A percentile compares a stretch with the other conserved stretches of the same genome.
Conservation (phyloP, 495 filamentous ascomycete genomes). For the Aspergillus olivimuriae region DNA sequence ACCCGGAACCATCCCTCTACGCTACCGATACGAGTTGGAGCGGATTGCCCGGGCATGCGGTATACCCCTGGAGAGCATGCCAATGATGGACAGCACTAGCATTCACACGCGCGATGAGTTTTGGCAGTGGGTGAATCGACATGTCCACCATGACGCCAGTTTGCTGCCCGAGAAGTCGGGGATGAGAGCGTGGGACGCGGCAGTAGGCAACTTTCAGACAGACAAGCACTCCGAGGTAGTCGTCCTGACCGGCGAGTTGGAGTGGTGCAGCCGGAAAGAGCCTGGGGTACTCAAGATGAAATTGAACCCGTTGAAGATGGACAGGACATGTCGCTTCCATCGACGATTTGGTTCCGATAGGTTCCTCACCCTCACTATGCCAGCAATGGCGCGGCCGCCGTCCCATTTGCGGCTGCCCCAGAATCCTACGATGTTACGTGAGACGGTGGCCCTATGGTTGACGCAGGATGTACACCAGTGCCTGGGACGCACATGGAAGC, state of each 20-base stretch:
- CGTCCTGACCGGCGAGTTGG: conserved; percentile 35
- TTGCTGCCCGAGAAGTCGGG: conserved; percentile 34
- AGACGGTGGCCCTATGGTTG: conserved; percentile 38
- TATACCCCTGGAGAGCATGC: conserved; percentile 28
- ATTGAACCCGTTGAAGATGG: conserved; percentile 37
- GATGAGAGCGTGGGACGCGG: conserved; percentile 37
- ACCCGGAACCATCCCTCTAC: conserved; percentile 26
- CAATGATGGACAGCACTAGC: conserved; percentile 17
- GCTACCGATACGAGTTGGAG: conserved; percentile 40
- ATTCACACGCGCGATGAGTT: conserved; percentile 30
- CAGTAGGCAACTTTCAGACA: conserved; percentile 26
- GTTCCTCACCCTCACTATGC: conserved; percentile 38
- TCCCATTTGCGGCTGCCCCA: conserved; percentile 18
- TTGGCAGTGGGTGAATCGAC: conserved; percentile 31
- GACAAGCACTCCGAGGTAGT: conserved; percentile 36
- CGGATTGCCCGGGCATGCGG: conserved; percentile 32
- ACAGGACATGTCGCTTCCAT: conserved; percentile 41
- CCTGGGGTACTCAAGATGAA: conserved; percentile 35
- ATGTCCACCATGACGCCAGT: conserved; percentile 23
- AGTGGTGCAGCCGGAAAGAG: conserved; percentile 30
- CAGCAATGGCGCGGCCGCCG: conserved; percentile 31
- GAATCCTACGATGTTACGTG: conserved; percentile 23
- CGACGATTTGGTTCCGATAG: conserved; percentile 44
- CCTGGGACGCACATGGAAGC: conserved; percentile 40
- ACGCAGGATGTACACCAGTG: conserved; percentile 34